Base-by-base conservation (phyloP, 2,329 filamentous ascomycete species). In the Ascosphaera acerosa region DNA sequence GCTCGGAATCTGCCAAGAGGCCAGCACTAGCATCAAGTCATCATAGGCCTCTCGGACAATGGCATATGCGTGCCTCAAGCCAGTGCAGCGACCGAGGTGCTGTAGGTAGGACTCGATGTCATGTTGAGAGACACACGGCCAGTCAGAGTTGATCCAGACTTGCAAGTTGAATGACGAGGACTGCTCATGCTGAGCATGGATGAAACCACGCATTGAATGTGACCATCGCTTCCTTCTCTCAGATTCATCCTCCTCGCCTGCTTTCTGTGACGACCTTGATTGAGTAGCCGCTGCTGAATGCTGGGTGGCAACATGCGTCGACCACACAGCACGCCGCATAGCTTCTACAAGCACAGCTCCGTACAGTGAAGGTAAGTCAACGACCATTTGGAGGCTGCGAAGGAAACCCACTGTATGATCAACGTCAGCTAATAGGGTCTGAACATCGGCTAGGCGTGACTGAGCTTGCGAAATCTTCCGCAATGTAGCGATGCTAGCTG, bases 271-370 rank as follows among this genome's bases (percentile, higher is more conserved):
- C 77, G 66, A 48, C 97, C 87, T 50, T 94, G 87, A 36, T 92
- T 82, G 44, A 87, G 78, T n/a, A n/a, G n/a, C n/a, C n/a, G n/a
- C n/a, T n/a, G n/a, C n/a, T n/a, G n/a, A n/a, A n/a, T n/a, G n/a
- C n/a, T n/a, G n/a, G n/a, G n/a, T 64, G 46, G 75, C 78, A 49
- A 94, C 74, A 51, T 90, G 91, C 32, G 90, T 78, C 9, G 67
- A 69, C 82, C 87, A 97, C 52, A 92, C 82, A 19, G 71, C 71
- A 15, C 87, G 71, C 34, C 77, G 68, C 25, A 92, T 68, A 10
- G 80, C 75, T 51, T 97, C 87, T 3, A 78, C 66, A 14, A 90
- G 58, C 35, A 91, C 76, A 2, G 81, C 82, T 0, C 82, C 82
- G 47, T 94, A 97, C 42, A 90, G 70, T 34, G 75, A 73, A 0